Base-by-base conservation (phyloP, 208 protist genomes). In the Leishmania braziliensis region DNA sequence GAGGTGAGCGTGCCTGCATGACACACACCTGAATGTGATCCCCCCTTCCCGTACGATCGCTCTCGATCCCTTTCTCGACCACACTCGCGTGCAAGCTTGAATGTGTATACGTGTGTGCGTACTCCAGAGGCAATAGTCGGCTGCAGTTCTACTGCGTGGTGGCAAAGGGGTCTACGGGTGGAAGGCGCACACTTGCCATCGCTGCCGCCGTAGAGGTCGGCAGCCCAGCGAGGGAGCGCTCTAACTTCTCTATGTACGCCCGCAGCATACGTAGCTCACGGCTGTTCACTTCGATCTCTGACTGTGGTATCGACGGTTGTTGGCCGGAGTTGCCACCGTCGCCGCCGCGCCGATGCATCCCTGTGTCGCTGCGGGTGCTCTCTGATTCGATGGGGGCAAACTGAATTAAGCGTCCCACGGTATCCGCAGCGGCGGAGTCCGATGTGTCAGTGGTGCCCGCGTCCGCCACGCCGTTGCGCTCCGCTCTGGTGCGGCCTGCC, bases 281-380 rank as follows among this genome's bases (percentile, higher is more conserved):
- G 20, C 88, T 84, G 80, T 98, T 98, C 36, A 90, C 86, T 72
- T 98, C 95, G 43, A 99, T 90, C 80, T 95, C 89, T 14, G 78
- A 70, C 14, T 86, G 83, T 18, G 85, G 77, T 58, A 91, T 88
- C 12, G 86, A 85, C 14, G 82, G 84, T 58, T 85, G 85, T 50
- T 80, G 68, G 75, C 46, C 46, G 0, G 46, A 51, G 26, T 50
- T 54, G 63, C 54, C 68, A 36, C 12, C 58, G 14, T 56, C 60
- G 2, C 33, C 78, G 18, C 82, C 62, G 29, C 82, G 77, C 29
- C 82, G 77, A 9, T 54, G 54, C 48, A 26, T 46, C 1, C 75
- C 76, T 14, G 68, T 73, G 9, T 53, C 73, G 46, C 39, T 29
- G 70, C 70, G 36, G 43, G 68, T 56, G 50, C 77, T 79, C 46